phyloP scores from a whole-genome alignment of 192 early-diverging fungal species.

The Paraglomus occultum region DNA sequence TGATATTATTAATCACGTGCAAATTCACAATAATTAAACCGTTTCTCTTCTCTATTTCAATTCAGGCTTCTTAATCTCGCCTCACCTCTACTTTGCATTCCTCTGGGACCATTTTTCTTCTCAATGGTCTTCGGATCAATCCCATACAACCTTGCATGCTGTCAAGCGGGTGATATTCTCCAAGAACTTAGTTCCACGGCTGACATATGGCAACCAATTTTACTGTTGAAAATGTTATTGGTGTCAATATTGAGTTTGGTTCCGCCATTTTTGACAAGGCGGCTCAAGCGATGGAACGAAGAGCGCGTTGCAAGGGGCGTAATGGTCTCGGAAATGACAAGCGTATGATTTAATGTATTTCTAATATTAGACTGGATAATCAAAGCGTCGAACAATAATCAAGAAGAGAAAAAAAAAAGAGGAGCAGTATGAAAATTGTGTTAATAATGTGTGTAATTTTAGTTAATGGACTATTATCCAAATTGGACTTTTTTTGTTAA shows the following conservation, averaged over 20 bases:
- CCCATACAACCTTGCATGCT: slow-evolving; percentile 54
- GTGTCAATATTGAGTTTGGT: slow-evolving; percentile 39
- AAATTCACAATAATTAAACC: not conserved
- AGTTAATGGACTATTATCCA: too few species aligned
- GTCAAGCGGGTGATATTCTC: slow-evolving; percentile 52
- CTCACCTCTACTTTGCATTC: slow-evolving; percentile 46
- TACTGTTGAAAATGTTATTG: slow-evolving; percentile 36
- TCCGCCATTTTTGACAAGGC: slow-evolving; percentile 36
- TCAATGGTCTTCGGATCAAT: slow-evolving; percentile 52
- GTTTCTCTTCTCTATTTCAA: not conserved
- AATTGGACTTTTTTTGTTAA: too few species aligned
- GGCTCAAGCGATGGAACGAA: slow-evolving; percentile 8
- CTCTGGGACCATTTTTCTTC: slow-evolving; percentile 48
- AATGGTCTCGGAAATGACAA: too few species aligned
- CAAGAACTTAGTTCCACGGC: slow-evolving; percentile 42
- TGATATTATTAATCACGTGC: not conserved
- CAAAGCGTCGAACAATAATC: too few species aligned
- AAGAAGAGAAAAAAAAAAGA: too few species aligned
- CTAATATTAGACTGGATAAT: too few species aligned
- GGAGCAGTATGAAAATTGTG: too few species aligned
- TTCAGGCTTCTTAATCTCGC: slow-evolving; percentile 49
- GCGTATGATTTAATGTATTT: too few species aligned
- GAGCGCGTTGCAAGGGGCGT: not conserved
- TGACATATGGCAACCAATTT: slow-evolving; percentile 33
- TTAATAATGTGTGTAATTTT: too few species aligned